phyloP scores from a whole-genome alignment of 768 basidiomycete genomes.

The Russula sp. region DNA sequence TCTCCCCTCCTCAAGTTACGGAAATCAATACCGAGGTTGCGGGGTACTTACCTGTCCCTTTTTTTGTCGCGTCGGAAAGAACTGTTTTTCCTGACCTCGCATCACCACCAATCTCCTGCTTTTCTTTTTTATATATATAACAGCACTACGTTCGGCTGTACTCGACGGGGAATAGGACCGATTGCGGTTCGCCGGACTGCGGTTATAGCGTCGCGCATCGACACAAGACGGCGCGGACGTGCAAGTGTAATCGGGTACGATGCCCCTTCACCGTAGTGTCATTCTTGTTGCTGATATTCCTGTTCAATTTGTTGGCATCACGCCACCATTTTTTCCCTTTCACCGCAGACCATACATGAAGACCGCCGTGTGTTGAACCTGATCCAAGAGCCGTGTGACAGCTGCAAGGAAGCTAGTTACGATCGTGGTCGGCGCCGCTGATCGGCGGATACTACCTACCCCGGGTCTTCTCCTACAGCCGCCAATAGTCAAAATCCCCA shows the following conservation, averaged over 20 bases:
- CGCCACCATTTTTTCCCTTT: neutral
- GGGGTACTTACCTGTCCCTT: constrained; percentile 21
- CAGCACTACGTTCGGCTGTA: constrained; percentile 66
- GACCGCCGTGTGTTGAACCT: constrained; percentile 62
- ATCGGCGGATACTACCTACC: constrained; percentile 20
- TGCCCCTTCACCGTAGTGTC: neutral
- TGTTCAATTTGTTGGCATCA: neutral
- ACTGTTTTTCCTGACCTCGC: neutral
- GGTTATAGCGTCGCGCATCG: constrained; percentile 54
- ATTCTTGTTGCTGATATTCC: constrained; percentile 14
- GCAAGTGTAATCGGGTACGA: constrained; percentile 49
- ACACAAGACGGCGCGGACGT: constrained; percentile 58
- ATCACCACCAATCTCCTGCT: neutral
- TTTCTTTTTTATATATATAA: neutral
- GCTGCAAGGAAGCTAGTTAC: constrained; percentile 45
- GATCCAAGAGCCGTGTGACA: constrained; percentile 63
- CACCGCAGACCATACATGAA: constrained; percentile 31
- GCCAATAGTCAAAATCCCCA: neutral
- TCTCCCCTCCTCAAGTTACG: constrained; percentile 13
- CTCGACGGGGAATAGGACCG: constrained; percentile 56
- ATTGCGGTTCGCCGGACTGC: constrained; percentile 54
- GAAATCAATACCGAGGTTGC: constrained; percentile 31
- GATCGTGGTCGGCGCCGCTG: constrained; percentile 32
- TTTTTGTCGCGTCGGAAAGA: neutral
- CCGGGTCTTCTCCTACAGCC: neutral